Base-by-base conservation (phyloP, 208 protist species). In the Leishmania gerbilli region DNA sequence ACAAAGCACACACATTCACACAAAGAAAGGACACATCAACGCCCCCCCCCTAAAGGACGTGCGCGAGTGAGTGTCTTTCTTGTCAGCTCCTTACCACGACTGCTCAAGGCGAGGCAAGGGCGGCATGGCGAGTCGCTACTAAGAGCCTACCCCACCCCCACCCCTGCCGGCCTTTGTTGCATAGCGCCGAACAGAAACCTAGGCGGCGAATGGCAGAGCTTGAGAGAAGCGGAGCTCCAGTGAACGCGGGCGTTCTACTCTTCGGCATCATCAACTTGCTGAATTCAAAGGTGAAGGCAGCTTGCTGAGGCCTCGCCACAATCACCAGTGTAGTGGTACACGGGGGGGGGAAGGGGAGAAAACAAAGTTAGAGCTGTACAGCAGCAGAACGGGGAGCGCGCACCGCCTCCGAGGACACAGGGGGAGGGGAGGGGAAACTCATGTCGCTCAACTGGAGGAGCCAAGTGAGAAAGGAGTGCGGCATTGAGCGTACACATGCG, bases 301-400 rank as follows among this genome's bases (percentile, higher is more conserved):
- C 9, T 75, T 75, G 71, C 8, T 53, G 42, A 53, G 42, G 19
- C 42, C 11, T 72, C 67, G 37, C 42, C 60, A 67, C 31, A 13
- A 37, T 11, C 40, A 34, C n/a, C 24, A 5, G 2, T 47, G 21
- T 80, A 74, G 69, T 80, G 51, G 77, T 80, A 77, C 47, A 71
- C 56, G 27, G 31, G 15, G 51, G 37, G 37, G 37, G 15, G 51
- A 7, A 21, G 40, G 69, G 69, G 24, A 53, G 31, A n/a, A 27
- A n/a, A 31, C 6, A 15, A 75, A 58, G 27, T 2, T 34, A 75
- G 45, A 75, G 60, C 31, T 31, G 47, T 37, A 27, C 45, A 74
- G 45, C 3, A 40, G 47, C 27, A 60, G 45, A 55, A 15, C 3
- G n/a, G 31, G 45, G n/a, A 13, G 55, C 6, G 5, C 65, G 19